Evolutionary conservation across 2,329 filamentous ascomycete species (phyloP).

Genomic region (Blumeria hordei): DNA sequence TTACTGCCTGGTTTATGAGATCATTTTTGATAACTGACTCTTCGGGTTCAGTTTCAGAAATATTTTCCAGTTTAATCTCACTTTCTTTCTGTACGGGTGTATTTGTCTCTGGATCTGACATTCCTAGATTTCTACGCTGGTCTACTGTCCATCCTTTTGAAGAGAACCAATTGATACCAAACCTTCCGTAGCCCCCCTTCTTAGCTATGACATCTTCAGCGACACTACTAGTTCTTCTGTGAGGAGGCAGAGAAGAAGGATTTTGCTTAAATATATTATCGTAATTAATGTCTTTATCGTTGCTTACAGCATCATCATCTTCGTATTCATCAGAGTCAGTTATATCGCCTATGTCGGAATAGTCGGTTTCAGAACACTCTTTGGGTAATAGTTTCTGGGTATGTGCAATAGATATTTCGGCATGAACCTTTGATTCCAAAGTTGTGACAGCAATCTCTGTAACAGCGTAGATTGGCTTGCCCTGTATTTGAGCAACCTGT

Average conservation of each 20-base stretch:
- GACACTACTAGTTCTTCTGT: constrained; percentile 31
- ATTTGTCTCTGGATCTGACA: constrained; percentile 24
- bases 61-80: background rate
- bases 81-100: background rate
- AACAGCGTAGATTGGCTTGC: constrained; percentile 62
- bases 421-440: constrained; percentile 50
- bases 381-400: constrained; percentile 25
- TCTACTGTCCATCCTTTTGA: constrained; percentile 57
- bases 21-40: background rate
- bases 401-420: constrained; percentile 42
- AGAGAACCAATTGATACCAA: constrained; percentile 81
- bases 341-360: constrained; percentile 23
- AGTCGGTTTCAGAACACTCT: constrained; percentile 11
- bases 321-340: constrained; percentile 20
- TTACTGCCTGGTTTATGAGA: constrained; percentile 1
- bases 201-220: constrained; percentile 72
- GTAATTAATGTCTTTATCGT: background rate
- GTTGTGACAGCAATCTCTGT: constrained; percentile 84
- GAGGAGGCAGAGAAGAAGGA: constrained; percentile 1
- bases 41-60: background rate
- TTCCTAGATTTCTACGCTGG: constrained; percentile 41
- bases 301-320: constrained; percentile 18
- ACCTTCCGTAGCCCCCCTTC: constrained; percentile 65
- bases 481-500: constrained; percentile 70
- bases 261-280: background rate